phyloP scores from a whole-genome alignment of 345 rosid species.

The Euphorbia lathyris region DNA sequence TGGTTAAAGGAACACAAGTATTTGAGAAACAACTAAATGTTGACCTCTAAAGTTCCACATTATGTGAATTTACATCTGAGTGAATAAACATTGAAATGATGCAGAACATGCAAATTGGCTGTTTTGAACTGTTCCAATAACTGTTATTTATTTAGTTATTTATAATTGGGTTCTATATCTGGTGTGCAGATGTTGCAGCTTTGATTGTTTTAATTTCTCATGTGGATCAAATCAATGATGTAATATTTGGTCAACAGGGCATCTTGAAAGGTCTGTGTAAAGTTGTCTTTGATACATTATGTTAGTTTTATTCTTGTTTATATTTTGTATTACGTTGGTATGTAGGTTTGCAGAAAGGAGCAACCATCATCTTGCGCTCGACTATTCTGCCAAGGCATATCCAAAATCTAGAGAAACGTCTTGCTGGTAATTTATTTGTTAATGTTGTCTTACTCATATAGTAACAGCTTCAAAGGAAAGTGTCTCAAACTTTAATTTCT shows the following conservation, averaged over 20 bases:
- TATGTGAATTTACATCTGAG: neutral
- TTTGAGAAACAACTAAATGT: neutral
- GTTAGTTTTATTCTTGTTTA: constrained; percentile 9
- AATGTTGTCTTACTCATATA: neutral
- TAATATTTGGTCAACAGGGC: constrained; percentile 56
- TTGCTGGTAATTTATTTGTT: constrained; percentile 44
- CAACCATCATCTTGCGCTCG: constrained; percentile 56
- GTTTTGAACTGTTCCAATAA: no score
- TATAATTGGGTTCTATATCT: neutral
- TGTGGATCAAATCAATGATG: constrained; percentile 53
- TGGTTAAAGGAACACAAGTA: neutral
- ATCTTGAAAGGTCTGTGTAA: constrained; percentile 52
- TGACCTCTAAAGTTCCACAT: neutral
- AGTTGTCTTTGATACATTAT: constrained; percentile 15
- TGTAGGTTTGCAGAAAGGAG: constrained; percentile 56
- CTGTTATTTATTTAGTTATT: neutral
- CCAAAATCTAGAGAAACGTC: constrained; percentile 55
- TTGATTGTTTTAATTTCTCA: constrained; percentile 62
- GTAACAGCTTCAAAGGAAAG: neutral
- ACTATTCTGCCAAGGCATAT: constrained; percentile 43
- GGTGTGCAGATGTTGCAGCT: constrained; percentile 57
- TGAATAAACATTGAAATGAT: neutral
- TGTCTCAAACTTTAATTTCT: constrained; percentile 1
- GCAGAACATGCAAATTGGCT: neutral
- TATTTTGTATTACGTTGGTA: neutral